Percentiles rank a stretch among this genome's conserved stretches.
phyloP scores from a whole-genome alignment of 306 rosid genomes.

The Canavalia gladiata region DNA sequence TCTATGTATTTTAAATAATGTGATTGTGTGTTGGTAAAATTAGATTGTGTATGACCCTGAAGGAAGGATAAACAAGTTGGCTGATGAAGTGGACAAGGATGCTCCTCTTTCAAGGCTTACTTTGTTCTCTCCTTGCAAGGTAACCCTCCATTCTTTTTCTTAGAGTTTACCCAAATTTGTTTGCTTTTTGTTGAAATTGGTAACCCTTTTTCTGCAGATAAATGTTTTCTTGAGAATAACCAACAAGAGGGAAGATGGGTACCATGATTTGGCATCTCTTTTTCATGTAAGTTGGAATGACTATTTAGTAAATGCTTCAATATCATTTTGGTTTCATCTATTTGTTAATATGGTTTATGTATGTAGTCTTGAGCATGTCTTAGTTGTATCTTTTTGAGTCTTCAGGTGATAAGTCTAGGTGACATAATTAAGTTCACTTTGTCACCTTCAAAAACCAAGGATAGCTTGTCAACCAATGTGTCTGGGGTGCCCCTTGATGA shows the following conservation, averaged over 20 bases:
- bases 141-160: conserved; percentile 42
- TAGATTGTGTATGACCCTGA: conserved; percentile 86
- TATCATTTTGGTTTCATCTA: conserved; percentile 22
- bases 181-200: conserved; percentile 38
- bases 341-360: conserved; percentile 2
- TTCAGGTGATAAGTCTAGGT: conserved; percentile 94
- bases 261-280: conserved; percentile 96
- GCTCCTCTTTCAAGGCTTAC: conserved; percentile 92
- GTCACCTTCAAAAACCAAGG: conserved; percentile 81
- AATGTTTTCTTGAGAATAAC: conserved; percentile 96
- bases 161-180: conserved; percentile 35
- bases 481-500: conserved; percentile 96
- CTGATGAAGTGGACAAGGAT: conserved; percentile 72
- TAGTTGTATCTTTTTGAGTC: conserved; percentile 26
- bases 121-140: conserved; percentile 98
- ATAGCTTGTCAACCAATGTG: conserved; percentile 86
- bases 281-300: conserved; percentile 77
- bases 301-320: conserved; percentile 33
- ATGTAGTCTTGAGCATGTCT: conserved; percentile 22
- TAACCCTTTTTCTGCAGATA: conserved; percentile 52
- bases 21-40: conserved; percentile 50
- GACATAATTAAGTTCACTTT: conserved; percentile 88
- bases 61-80: conserved; percentile 82
- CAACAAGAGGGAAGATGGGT: conserved; percentile 92
- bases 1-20: not conserved